phyloP scores from a whole-genome alignment of 345 rosid genomes.

The Dipteronia dyeriana region DNA sequence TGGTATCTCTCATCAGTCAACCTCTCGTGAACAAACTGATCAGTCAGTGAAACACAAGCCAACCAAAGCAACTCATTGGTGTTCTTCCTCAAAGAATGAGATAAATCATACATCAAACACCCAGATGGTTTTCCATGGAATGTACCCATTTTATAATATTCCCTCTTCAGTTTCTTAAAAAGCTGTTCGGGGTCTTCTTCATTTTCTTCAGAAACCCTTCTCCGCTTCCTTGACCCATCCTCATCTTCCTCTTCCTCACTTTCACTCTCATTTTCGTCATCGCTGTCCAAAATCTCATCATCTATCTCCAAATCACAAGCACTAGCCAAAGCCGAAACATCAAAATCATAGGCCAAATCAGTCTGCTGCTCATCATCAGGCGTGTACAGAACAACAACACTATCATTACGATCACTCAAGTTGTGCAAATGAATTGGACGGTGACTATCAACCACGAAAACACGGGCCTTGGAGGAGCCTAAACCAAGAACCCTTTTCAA shows the following conservation, averaged over 20 bases:
- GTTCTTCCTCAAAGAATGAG: slow-evolving; percentile 78
- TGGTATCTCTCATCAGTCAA: slow-evolving; percentile 93
- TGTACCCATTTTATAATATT: slow-evolving; percentile 80
- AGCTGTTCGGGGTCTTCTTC: slow-evolving; percentile 45
- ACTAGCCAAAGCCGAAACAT: slow-evolving; percentile 73
- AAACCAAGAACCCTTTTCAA: slow-evolving; percentile 52
- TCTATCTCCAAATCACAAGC: slow-evolving; percentile 35
- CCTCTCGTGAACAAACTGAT: slow-evolving; percentile 95
- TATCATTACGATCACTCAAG: slow-evolving; percentile 66
- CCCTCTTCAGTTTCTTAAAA: slow-evolving; percentile 66
- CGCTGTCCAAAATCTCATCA: slow-evolving; percentile 28
- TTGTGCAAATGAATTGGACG: slow-evolving; percentile 94
- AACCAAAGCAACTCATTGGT: slow-evolving; percentile 93
- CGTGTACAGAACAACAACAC: slow-evolving; percentile 79
- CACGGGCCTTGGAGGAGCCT: slow-evolving; percentile 56
- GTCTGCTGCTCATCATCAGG: slow-evolving; percentile 83
- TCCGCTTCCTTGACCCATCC: slow-evolving; percentile 62
- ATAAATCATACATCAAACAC: slow-evolving; percentile 75
- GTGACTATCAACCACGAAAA: slow-evolving; percentile 91
- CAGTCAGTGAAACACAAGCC: slow-evolving; percentile 91
- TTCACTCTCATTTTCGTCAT: slow-evolving; percentile 38
- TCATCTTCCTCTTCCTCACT: slow-evolving; percentile 37
- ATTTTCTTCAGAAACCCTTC: slow-evolving; percentile 48
- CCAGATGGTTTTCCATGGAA: slow-evolving; percentile 98
- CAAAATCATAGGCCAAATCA: slow-evolving; percentile 79